phyloP scores from a whole-genome alignment of 257 asterid genomes.

The Thymus mandschuricus region DNA sequence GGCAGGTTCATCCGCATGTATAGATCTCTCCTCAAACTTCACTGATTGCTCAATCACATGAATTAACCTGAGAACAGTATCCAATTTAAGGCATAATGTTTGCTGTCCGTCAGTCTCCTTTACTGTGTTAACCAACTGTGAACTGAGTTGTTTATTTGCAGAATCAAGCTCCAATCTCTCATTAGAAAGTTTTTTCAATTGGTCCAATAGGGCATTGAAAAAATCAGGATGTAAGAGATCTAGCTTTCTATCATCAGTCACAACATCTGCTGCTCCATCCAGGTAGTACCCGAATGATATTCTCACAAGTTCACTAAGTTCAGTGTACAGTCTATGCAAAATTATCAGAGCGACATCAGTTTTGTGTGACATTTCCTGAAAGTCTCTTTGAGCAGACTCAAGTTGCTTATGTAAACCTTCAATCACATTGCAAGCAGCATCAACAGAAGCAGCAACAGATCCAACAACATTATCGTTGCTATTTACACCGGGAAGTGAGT shows the following conservation, averaged over 20 bases:
- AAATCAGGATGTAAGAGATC: constrained; percentile 57
- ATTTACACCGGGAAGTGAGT: constrained; percentile 37
- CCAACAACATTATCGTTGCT: constrained; percentile 45
- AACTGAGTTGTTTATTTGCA: constrained; percentile 53
- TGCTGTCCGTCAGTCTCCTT: constrained; percentile 60
- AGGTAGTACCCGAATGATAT: constrained; percentile 38
- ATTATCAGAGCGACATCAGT: constrained; percentile 46
- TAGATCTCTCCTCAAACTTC: constrained; percentile 47
- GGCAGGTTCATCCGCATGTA: constrained; percentile 51
- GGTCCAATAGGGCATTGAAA: constrained; percentile 53
- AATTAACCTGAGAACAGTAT: constrained; percentile 53
- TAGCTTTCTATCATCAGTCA: constrained; percentile 41
- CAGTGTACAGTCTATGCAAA: constrained; percentile 52
- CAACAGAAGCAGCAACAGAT: constrained; percentile 59
- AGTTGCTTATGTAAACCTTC: constrained; percentile 60
- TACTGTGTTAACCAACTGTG: constrained; percentile 53
- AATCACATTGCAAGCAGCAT: constrained; percentile 61
- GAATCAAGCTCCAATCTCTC: constrained; percentile 65
- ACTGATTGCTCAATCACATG: constrained; percentile 63
- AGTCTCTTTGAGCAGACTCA: constrained; percentile 53
- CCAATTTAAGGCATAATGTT: constrained; percentile 51
- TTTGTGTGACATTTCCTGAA: constrained; percentile 47
- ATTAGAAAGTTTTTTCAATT: constrained; percentile 47
- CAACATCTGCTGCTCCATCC: constrained; percentile 42
- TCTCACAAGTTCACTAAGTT: constrained; percentile 54